phyloP scores from a whole-genome alignment of 208 protist genomes.

The Porcisia deanei region DNA sequence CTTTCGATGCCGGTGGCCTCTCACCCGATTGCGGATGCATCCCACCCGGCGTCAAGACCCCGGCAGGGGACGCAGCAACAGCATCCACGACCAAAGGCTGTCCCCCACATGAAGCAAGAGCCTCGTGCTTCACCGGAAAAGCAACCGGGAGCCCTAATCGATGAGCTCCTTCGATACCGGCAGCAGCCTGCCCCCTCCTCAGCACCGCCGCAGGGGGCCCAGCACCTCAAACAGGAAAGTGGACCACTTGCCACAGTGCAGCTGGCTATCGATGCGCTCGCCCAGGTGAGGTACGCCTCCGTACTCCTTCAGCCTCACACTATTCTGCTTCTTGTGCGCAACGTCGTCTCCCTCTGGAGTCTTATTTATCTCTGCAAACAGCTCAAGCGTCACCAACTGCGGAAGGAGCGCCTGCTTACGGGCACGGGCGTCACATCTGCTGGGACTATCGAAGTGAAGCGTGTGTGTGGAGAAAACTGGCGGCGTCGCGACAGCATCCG shows the following conservation, averaged over 20 bases:
- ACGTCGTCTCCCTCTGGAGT: slow-evolving; percentile 21
- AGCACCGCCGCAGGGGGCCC: not conserved
- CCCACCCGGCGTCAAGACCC: not conserved
- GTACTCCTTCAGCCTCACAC: slow-evolving; percentile 25
- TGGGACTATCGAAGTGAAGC: not conserved
- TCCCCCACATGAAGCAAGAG: not conserved
- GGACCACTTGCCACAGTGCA: slow-evolving; percentile 25
- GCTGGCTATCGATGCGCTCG: slow-evolving; percentile 17
- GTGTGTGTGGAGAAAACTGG: not conserved
- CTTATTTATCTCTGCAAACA: slow-evolving; percentile 27
- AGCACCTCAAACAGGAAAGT: not conserved
- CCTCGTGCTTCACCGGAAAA: not conserved
- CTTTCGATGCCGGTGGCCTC: not conserved
- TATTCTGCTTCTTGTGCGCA: slow-evolving; percentile 20
- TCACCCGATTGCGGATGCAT: not conserved
- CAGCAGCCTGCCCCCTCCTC: not conserved
- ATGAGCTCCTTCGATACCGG: slow-evolving; percentile 21
- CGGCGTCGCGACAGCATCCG: not conserved
- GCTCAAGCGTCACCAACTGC: slow-evolving; percentile 19
- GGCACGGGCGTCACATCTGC: not conserved
- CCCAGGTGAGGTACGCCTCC: slow-evolving; percentile 12
- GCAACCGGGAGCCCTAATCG: slow-evolving; percentile 12
- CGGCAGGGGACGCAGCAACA: not conserved
- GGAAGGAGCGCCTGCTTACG: slow-evolving; percentile 21
- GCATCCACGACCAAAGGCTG: not conserved